Evolutionary conservation across 2,329 filamentous ascomycete species (phyloP).

Genomic region (Diaporthe humulicola): DNA sequence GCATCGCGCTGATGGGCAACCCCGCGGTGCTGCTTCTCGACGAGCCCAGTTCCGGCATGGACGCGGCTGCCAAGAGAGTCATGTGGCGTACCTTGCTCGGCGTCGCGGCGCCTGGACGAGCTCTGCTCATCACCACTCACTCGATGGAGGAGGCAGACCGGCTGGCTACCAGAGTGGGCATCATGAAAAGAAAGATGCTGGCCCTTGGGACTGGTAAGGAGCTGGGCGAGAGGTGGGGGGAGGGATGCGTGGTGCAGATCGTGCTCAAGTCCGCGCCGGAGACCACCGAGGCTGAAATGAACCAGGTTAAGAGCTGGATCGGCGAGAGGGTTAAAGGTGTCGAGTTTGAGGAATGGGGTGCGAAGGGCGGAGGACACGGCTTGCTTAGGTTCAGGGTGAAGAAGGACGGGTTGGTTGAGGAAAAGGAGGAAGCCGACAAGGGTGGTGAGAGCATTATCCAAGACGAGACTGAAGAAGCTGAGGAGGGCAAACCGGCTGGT

Average conservation of each 20-base stretch:
- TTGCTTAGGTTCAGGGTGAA: constrained; percentile 35
- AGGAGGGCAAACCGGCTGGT: not conserved
- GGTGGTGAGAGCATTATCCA: not conserved
- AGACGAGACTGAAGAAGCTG: not conserved
- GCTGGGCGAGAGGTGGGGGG: constrained; percentile 81
- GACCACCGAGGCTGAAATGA: constrained; percentile 78
- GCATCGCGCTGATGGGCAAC: constrained; percentile 93
- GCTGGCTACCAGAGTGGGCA: constrained; percentile 84
- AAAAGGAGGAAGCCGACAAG: constrained; percentile 10
- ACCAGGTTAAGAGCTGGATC: constrained; percentile 76
- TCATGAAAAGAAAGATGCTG: constrained; percentile 88
- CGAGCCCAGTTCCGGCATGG: constrained; percentile 89
- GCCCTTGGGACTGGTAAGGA: constrained; percentile 83
- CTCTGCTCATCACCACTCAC: constrained; percentile 90
- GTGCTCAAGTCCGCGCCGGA: constrained; percentile 82
- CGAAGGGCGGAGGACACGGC: constrained; percentile 32
- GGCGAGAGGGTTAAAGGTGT: constrained; percentile 71
- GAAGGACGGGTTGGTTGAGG: constrained; percentile 41
- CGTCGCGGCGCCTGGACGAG: constrained; percentile 76
- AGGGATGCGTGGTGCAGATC: constrained; percentile 84
- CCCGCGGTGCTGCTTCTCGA: constrained; percentile 89
- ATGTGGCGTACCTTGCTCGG: constrained; percentile 88
- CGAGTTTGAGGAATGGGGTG: constrained; percentile 65
- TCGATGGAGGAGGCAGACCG: constrained; percentile 97
- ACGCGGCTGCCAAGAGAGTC: constrained; percentile 89